Conservation (phyloP, 352 stramenopile species). For the Phytophthora boehmeriae region DNA sequence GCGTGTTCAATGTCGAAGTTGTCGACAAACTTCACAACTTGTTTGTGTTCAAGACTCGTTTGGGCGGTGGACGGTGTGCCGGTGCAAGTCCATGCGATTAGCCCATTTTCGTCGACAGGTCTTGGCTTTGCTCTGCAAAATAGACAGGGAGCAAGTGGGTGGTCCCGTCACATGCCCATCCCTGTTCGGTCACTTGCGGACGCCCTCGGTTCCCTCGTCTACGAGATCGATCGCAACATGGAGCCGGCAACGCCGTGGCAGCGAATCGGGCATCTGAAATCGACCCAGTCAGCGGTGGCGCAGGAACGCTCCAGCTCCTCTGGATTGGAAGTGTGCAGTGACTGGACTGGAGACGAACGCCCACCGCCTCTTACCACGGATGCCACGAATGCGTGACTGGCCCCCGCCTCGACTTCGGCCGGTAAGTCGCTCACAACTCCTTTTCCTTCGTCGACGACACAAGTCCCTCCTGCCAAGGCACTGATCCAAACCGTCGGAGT, state of each 20-base stretch:
- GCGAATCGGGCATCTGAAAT: slow-evolving; percentile 25
- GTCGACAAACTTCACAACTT: no score
- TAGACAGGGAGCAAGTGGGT: slow-evolving; percentile 12
- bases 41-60: no score
- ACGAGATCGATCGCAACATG: slow-evolving; percentile 13
- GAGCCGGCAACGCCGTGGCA: background rate
- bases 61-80: no score
- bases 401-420: background rate
- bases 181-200: slow-evolving; percentile 6
- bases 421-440: slow-evolving; percentile 15
- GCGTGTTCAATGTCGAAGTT: no score
- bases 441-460: slow-evolving; percentile 20
- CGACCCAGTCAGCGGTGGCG: slow-evolving; percentile 16
- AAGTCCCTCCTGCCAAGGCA: slow-evolving; percentile 9
- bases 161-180: slow-evolving; percentile 7
- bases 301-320: slow-evolving; percentile 24
- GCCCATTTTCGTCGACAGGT: slow-evolving; percentile 30
- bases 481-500: slow-evolving; percentile 5
- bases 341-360: no score
- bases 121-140: slow-evolving; percentile 21
- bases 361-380: no score
- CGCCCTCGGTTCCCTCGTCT: no score
- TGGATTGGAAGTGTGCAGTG: slow-evolving; percentile 16
- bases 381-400: background rate
- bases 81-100: background rate